phyloP scores from a whole-genome alignment of 345 rosid genomes.

The Arabidopsis arenosa region DNA sequence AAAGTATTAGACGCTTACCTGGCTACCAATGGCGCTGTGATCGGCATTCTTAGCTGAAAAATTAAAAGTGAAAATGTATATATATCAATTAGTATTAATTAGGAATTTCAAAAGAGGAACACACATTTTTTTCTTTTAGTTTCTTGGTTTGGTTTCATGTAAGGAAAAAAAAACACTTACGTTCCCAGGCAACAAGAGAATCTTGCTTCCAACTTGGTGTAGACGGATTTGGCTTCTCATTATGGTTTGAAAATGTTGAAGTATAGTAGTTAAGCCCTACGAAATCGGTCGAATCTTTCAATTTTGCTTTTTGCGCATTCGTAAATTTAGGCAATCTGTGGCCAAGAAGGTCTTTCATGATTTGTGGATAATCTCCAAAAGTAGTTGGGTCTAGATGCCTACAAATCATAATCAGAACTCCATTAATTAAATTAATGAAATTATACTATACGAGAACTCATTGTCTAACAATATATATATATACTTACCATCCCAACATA shows the following conservation, averaged over 20 bases:
- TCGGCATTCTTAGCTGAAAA: constrained; percentile 22
- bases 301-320: constrained; percentile 25
- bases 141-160: not conserved
- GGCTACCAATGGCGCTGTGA: constrained; percentile 16
- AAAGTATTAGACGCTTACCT: constrained; percentile 4
- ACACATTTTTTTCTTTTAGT: not conserved
- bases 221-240: constrained; percentile 8
- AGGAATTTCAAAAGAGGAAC: too few species aligned
- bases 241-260: constrained; percentile 32
- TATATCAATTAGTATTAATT: too few species aligned
- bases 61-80: not conserved
- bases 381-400: constrained; percentile 48
- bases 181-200: constrained; percentile 32
- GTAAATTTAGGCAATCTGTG: constrained; percentile 50
- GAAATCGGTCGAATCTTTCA: constrained; percentile 49
- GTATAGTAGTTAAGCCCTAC: constrained; percentile 52
- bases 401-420: not conserved
- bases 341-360: constrained; percentile 47
- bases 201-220: constrained; percentile 43
- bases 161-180: constrained; percentile 32
- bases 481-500: constrained; percentile 35
- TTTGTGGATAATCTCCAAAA: constrained; percentile 48
- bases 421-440: not conserved
- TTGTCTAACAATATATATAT: not conserved
- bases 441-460: not conserved